Percentiles rank a stretch among this genome's conserved stretches.
phyloP scores from a whole-genome alignment of 2,329 filamentous ascomycete species.

The Hypoxylon sp. region DNA sequence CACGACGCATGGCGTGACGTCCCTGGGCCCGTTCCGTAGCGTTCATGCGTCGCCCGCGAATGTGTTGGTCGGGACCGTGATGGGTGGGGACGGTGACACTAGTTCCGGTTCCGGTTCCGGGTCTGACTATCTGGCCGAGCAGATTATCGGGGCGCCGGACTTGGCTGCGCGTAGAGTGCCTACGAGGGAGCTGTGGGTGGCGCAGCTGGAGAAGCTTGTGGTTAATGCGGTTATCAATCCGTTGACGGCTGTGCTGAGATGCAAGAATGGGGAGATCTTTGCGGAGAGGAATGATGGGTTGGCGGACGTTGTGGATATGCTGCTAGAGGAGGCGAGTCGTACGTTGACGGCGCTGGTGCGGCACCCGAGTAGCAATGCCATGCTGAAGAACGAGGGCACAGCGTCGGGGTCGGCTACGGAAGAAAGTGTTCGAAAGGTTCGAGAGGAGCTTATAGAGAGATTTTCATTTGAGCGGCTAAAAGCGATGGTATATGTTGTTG shows the following conservation, averaged over 20 bases:
- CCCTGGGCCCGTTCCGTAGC: slow-evolving; percentile 66
- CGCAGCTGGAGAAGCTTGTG: slow-evolving; percentile 90
- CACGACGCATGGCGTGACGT: slow-evolving; percentile 70
- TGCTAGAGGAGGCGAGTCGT: slow-evolving; percentile 81
- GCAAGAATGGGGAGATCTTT: slow-evolving; percentile 84
- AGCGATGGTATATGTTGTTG: slow-evolving; percentile 64
- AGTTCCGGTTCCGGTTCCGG: slow-evolving; percentile 32
- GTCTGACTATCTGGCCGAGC: slow-evolving; percentile 59
- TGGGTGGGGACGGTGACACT: slow-evolving; percentile 45
- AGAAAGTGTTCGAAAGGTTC: slow-evolving; percentile 60
- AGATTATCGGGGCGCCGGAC: slow-evolving; percentile 61
- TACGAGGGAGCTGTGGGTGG: slow-evolving; percentile 64
- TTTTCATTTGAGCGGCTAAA: slow-evolving; percentile 62
- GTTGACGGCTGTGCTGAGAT: slow-evolving; percentile 82
- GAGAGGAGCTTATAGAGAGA: slow-evolving; percentile 55
- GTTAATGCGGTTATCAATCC: slow-evolving; percentile 88
- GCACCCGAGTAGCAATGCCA: slow-evolving; percentile 64
- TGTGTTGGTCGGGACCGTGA: slow-evolving; percentile 64
- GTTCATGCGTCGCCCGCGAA: slow-evolving; percentile 67
- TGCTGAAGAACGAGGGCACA: slow-evolving; percentile 53
- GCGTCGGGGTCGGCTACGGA: background rate
- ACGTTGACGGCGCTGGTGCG: slow-evolving; percentile 80
- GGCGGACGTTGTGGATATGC: slow-evolving; percentile 73
- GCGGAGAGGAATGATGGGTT: slow-evolving; percentile 67
- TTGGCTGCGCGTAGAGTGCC: slow-evolving; percentile 61